phyloP scores from a whole-genome alignment of 2,329 filamentous ascomycete genomes.

The Rhytidhysteron rufulum region DNA sequence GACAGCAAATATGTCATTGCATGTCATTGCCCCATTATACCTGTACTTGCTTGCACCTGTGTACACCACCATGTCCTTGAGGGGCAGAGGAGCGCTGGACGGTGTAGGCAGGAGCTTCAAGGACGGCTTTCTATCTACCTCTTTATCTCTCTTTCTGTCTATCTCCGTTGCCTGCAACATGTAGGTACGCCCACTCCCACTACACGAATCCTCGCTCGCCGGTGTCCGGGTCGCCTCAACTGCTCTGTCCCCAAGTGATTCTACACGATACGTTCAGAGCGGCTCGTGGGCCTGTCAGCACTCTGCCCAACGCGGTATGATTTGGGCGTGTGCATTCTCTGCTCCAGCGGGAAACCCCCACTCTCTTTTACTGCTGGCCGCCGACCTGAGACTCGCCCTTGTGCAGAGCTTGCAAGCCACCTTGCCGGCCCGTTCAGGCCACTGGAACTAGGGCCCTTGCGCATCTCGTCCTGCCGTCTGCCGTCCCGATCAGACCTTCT shows the following conservation, averaged over 20 bases:
- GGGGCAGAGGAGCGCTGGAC: too few species aligned
- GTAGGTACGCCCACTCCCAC: too few species aligned
- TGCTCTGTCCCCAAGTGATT: too few species aligned
- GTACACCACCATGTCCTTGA: too few species aligned
- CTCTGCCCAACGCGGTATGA: background rate
- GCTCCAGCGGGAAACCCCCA: background rate
- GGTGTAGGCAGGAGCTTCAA: too few species aligned
- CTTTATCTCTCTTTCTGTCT: too few species aligned
- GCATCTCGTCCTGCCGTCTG: slow-evolving; percentile 7
- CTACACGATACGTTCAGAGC: background rate
- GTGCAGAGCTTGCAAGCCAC: slow-evolving; percentile 20
- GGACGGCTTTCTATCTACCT: too few species aligned
- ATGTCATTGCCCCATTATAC: background rate
- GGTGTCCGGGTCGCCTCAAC: too few species aligned
- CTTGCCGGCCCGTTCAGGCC: slow-evolving; percentile 22
- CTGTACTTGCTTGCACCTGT: too few species aligned
- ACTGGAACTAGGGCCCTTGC: slow-evolving; percentile 16
- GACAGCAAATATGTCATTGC: background rate
- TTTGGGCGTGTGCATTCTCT: too few species aligned
- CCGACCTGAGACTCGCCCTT: slow-evolving; percentile 27
- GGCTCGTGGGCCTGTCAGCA: background rate
- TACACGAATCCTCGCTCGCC: too few species aligned
- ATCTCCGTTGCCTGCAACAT: too few species aligned
- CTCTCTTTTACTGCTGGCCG: background rate
- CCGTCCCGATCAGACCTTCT: slow-evolving; percentile 20